Evolutionary conservation across 495 filamentous ascomycete genomes (phyloP).

Genomic region (Neurospora sp.): DNA sequence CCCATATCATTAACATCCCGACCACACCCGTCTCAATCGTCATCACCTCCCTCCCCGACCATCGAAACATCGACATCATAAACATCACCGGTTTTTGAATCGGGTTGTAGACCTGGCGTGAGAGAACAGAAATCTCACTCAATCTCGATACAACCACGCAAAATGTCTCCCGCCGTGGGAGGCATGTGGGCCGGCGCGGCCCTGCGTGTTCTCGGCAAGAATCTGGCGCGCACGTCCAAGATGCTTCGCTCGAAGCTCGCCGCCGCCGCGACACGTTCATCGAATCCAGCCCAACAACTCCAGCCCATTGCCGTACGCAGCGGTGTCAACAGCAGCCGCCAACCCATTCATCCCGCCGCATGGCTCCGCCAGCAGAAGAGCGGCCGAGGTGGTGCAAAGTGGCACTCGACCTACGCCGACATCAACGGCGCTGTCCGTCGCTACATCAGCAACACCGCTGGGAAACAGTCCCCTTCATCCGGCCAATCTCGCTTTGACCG

Average conservation of each 20-base stretch:
- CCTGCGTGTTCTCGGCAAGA: constrained; percentile 57
- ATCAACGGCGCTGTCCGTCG: constrained; percentile 46
- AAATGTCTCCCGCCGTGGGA: constrained; percentile 53
- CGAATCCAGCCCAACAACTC: constrained; percentile 28
- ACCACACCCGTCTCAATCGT: constrained; percentile 6
- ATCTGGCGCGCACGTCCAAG: constrained; percentile 52
- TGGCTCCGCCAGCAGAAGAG: constrained; percentile 58
- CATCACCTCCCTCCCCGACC: not conserved
- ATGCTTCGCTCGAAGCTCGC: constrained; percentile 53
- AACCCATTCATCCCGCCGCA: constrained; percentile 63
- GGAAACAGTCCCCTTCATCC: constrained; percentile 22
- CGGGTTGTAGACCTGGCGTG: not conserved
- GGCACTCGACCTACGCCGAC: constrained; percentile 56
- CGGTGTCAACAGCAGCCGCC: constrained; percentile 35
- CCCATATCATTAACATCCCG: constrained; percentile 4
- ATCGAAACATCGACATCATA: not conserved
- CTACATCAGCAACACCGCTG: constrained; percentile 47
- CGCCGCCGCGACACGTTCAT: constrained; percentile 36
- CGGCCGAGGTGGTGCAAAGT: constrained; percentile 38
- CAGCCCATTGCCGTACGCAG: constrained; percentile 41
- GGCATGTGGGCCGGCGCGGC: constrained; percentile 63
- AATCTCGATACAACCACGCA: constrained; percentile 10
- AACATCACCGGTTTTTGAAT: not conserved
- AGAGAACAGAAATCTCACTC: not conserved
- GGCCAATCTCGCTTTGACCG: constrained; percentile 43